phyloP scores from a whole-genome alignment of 225 moss, liverwort and hornwort genomes.

The Physcomitrium patens region DNA sequence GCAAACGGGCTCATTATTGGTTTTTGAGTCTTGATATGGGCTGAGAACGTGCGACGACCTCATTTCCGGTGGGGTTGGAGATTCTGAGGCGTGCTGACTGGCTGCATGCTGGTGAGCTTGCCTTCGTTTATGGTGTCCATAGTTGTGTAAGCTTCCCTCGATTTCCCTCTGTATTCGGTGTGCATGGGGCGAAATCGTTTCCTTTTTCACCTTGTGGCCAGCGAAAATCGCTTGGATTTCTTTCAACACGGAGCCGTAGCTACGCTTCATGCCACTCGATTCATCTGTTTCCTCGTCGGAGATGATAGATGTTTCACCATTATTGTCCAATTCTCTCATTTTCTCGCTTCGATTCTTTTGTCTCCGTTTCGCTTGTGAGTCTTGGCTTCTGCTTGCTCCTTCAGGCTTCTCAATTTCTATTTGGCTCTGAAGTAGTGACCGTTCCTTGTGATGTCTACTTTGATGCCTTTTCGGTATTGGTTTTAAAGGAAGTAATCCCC shows the following conservation, averaged over 20 bases:
- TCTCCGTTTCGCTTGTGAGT: conserved; percentile 15
- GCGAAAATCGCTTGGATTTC: conserved; percentile 51
- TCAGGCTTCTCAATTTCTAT: background rate
- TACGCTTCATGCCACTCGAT: conserved; percentile 28
- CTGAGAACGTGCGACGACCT: conserved; percentile 24
- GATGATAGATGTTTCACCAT: conserved; percentile 8
- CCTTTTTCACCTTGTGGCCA: conserved; percentile 28
- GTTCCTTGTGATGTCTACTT: background rate
- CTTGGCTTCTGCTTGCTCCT: background rate
- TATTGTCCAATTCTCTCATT: background rate
- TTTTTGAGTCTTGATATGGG: conserved; percentile 9
- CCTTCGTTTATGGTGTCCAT: conserved; percentile 18
- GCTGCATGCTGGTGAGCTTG: conserved; percentile 29
- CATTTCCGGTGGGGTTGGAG: conserved; percentile 19
- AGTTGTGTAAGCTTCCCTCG: conserved; percentile 4
- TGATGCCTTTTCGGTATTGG: conserved; percentile 26
- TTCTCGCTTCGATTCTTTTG: conserved; percentile 1
- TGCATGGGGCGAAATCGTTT: conserved; percentile 26
- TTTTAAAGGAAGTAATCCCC: conserved; percentile 39
- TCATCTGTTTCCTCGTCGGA: conserved; percentile 18
- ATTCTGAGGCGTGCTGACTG: background rate
- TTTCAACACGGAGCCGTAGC: conserved; percentile 32
- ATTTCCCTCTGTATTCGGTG: conserved; percentile 23
- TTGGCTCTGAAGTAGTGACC: conserved; percentile 23
- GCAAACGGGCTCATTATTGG: background rate